phyloP scores from a whole-genome alignment of 306 rosid species.

The Cicer yamashitae region DNA sequence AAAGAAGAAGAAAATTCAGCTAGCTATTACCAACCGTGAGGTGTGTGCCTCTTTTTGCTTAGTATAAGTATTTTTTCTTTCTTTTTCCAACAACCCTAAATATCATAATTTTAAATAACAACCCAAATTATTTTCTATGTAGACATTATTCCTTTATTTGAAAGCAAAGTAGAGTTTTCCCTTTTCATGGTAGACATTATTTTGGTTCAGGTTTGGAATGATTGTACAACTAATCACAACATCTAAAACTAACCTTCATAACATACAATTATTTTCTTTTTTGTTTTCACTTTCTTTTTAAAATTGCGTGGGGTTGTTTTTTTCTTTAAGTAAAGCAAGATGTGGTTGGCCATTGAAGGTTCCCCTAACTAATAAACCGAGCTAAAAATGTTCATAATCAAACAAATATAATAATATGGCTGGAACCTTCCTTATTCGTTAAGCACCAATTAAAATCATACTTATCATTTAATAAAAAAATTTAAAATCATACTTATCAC shows the following conservation, averaged over 20 bases:
- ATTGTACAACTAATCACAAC: constrained; percentile 23
- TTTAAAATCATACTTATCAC: no score
- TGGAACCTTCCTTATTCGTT: constrained; percentile 34
- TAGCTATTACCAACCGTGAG: constrained; percentile 12
- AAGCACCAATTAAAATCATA: constrained; percentile 11
- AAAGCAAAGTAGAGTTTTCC: constrained; percentile 40
- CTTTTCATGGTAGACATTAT: constrained; percentile 33
- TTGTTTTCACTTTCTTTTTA: background rate
- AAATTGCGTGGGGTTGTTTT: constrained; percentile 11
- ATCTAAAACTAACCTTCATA: constrained; percentile 27
- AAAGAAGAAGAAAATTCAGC: background rate
- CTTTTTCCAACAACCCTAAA: constrained; percentile 10
- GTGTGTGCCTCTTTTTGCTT: background rate
- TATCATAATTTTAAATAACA: constrained; percentile 32
- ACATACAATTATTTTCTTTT: background rate
- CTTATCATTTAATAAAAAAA: background rate
- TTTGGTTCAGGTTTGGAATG: constrained; percentile 21
- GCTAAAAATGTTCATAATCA: constrained; percentile 11
- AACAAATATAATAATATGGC: constrained; percentile 2
- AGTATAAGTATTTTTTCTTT: background rate
- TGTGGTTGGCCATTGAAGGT: constrained; percentile 32
- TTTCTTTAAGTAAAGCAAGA: constrained; percentile 23
- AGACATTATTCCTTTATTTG: constrained; percentile 44
- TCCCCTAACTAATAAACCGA: constrained; percentile 7
- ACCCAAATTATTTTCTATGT: constrained; percentile 34